Evolutionary conservation across 2,329 filamentous ascomycete genomes (phyloP).

Genomic region (Macroventuria anomochaeta): DNA sequence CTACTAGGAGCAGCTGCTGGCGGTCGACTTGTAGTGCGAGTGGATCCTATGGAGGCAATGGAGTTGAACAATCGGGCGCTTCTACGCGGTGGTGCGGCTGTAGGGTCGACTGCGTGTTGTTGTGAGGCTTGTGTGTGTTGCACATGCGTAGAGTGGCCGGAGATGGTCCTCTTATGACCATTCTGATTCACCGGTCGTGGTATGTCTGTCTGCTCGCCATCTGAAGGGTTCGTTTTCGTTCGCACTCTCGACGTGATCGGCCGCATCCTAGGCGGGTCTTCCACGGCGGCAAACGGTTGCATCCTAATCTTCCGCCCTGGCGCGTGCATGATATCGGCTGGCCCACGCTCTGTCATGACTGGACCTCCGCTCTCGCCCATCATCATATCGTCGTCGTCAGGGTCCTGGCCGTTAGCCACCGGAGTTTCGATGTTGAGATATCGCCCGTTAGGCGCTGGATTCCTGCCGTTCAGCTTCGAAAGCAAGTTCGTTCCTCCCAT

Average conservation of each 20-base stretch:
- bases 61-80: constrained; percentile 59
- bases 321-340: constrained; percentile 57
- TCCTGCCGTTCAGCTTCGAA: constrained; percentile 54
- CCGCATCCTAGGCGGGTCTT: constrained; percentile 49
- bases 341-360: constrained; percentile 34
- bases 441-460: constrained; percentile 32
- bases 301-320: constrained; percentile 52
- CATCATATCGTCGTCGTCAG: constrained; percentile 54
- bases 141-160: constrained; percentile 69
- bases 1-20: constrained; percentile 62
- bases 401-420: constrained; percentile 50
- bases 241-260: constrained; percentile 50
- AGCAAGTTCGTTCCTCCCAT: constrained; percentile 48
- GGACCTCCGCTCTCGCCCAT: constrained; percentile 48
- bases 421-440: constrained; percentile 56
- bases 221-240: constrained; percentile 48
- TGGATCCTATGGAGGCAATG: constrained; percentile 62
- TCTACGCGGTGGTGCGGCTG: constrained; percentile 53
- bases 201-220: constrained; percentile 49
- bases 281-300: constrained; percentile 42
- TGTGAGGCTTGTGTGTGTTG: constrained; percentile 38
- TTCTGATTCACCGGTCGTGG: constrained; percentile 47
- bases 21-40: constrained; percentile 68
- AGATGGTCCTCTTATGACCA: constrained; percentile 90
- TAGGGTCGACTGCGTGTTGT: constrained; percentile 43